Percentiles rank a stretch among this genome's conserved stretches.
Evolutionary conservation across 192 early-diverging fungal species (phyloP).

Genomic region (Coemansia sp.): DNA sequence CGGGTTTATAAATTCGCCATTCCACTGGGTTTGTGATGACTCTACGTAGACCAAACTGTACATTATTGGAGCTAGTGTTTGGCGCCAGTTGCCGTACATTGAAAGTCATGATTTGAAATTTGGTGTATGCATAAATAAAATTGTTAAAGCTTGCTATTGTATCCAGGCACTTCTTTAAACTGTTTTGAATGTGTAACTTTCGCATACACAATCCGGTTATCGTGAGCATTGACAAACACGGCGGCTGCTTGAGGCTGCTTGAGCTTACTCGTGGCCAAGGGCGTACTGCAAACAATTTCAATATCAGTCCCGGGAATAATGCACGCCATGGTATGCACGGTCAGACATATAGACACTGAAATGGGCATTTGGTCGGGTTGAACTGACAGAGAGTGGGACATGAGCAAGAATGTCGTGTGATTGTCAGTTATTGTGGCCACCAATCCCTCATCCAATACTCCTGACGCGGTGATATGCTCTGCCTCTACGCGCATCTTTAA

Average conservation of each 20-base stretch:
- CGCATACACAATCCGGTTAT: conserved; percentile 30
- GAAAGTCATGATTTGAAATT: no score
- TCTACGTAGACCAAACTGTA: no score
- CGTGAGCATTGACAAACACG: conserved; percentile 13
- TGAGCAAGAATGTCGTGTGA: conserved; percentile 33
- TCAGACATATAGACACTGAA: conserved; percentile 35
- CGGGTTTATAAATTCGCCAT: no score
- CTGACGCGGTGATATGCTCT: conserved; percentile 25
- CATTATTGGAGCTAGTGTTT: no score
- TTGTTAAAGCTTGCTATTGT: conserved; percentile 8
- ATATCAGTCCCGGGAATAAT: conserved; percentile 19
- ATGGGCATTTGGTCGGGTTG: conserved; percentile 19
- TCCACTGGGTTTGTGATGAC: no score
- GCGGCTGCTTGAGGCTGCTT: conserved; percentile 24
- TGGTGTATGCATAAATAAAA: no score
- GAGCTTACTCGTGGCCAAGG: conserved; percentile 7
- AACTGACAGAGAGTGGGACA: conserved; percentile 15
- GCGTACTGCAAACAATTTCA: conserved; percentile 19
- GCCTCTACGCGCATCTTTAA: conserved; percentile 12
- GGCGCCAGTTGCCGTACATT: no score
- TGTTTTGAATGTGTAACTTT: conserved; percentile 33
- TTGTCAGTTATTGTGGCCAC: conserved; percentile 41
- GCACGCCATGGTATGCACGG: conserved; percentile 21
- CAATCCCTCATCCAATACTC: conserved; percentile 42
- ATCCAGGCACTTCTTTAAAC: conserved; percentile 18